Evolutionary conservation across 768 basidiomycete species (phyloP).

Genomic region (Hygrophorus russula): DNA sequence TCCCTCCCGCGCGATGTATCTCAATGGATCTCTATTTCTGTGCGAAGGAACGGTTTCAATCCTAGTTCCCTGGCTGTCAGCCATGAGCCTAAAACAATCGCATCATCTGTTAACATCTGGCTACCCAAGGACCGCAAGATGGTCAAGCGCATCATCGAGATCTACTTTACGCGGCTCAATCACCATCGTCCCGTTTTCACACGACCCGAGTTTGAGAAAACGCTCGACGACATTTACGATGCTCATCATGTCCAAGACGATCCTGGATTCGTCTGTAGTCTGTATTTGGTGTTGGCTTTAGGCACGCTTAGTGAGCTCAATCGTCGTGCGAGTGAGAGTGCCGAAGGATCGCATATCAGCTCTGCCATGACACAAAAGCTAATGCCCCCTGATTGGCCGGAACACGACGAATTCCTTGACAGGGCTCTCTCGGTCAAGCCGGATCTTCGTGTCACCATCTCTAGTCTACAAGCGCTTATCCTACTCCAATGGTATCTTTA

Average conservation of each 20-base stretch:
- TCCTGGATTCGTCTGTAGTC: conserved; percentile 68
- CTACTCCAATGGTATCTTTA: conserved; percentile 85
- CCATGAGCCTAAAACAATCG: conserved; percentile 17
- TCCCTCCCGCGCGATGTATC: conserved; percentile 46
- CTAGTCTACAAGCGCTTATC: conserved; percentile 75
- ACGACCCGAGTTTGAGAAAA: conserved; percentile 55
- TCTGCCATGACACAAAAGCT: conserved; percentile 31
- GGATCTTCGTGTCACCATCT: conserved; percentile 72
- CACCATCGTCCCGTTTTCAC: conserved; percentile 69
- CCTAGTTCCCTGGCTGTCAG: conserved; percentile 23
- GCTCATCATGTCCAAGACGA: conserved; percentile 43
- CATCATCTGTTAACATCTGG: conserved; percentile 40
- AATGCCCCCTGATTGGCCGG: conserved; percentile 63
- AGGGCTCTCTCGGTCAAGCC: conserved; percentile 70
- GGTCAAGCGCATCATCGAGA: conserved; percentile 48
- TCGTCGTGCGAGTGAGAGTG: conserved; percentile 46
- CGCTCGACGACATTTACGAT: conserved; percentile 57
- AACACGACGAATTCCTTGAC: conserved; percentile 78
- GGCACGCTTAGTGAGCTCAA: conserved; percentile 79
- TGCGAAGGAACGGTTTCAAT: conserved; percentile 35
- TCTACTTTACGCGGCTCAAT: conserved; percentile 72
- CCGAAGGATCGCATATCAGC: conserved; percentile 14
- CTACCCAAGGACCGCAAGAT: conserved; percentile 68
- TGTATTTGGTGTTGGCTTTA: conserved; percentile 69
- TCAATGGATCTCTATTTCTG: conserved; percentile 48